Evolutionary conservation across 768 basidiomycete genomes (phyloP).

Genomic region (Trametes coccinea): DNA sequence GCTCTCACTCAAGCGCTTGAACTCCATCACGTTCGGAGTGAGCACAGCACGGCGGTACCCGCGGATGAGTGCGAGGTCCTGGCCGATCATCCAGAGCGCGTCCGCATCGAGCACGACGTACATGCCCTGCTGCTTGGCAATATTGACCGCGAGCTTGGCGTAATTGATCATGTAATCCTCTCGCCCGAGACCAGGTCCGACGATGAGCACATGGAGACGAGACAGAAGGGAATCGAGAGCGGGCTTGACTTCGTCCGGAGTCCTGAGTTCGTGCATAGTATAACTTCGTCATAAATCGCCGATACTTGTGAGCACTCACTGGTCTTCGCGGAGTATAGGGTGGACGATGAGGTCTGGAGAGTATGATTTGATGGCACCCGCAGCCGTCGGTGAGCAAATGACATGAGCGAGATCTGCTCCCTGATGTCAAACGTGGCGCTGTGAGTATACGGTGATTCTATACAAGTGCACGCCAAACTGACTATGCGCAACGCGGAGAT

Average conservation of each 20-base stretch:
- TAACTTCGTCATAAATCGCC: neutral
- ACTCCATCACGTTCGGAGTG: slow-evolving; percentile 95
- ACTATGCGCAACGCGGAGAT: slow-evolving; percentile 89
- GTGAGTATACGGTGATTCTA: too few species aligned
- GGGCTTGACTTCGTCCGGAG: slow-evolving; percentile 47
- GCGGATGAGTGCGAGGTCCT: slow-evolving; percentile 69
- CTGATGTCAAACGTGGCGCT: slow-evolving; percentile 36
- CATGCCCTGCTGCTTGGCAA: slow-evolving; percentile 77
- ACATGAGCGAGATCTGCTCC: slow-evolving; percentile 96
- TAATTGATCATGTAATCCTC: slow-evolving; percentile 87
- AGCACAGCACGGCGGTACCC: slow-evolving; percentile 88
- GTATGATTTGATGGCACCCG: slow-evolving; percentile 93
- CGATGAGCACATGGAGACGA: slow-evolving; percentile 88
- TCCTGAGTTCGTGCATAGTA: slow-evolving; percentile 35
- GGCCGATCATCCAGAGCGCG: slow-evolving; percentile 79
- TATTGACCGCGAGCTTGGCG: slow-evolving; percentile 70
- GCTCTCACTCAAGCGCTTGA: slow-evolving; percentile 77
- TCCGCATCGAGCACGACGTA: slow-evolving; percentile 96
- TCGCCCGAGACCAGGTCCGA: slow-evolving; percentile 94
- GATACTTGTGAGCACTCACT: slow-evolving; percentile 43
- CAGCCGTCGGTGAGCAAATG: slow-evolving; percentile 92
- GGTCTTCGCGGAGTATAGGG: slow-evolving; percentile 75
- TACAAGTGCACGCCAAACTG: slow-evolving; percentile 25
- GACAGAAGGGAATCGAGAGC: slow-evolving; percentile 69
- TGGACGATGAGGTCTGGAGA: slow-evolving; percentile 98